Evolutionary conservation across 2,329 filamentous ascomycete genomes (phyloP).

Genomic region (Diaporthe ilicicola): DNA sequence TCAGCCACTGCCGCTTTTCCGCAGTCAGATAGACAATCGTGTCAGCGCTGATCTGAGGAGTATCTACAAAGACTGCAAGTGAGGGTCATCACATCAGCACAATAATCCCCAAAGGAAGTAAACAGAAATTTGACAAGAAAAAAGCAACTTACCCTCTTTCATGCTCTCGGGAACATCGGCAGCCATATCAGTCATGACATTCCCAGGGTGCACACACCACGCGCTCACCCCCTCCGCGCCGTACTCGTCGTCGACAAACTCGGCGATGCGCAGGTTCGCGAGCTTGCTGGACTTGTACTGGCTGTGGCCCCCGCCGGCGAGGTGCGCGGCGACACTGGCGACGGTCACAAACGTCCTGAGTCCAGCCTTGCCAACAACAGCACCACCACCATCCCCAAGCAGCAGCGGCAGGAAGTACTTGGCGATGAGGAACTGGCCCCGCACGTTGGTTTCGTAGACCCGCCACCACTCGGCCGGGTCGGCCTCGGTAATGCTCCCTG

Average conservation of each 20-base stretch:
- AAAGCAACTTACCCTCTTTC: background rate
- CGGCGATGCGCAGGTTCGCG: constrained; percentile 53
- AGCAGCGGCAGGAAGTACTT: constrained; percentile 56
- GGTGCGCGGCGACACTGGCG: constrained; percentile 49
- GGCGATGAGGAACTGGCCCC: constrained; percentile 54
- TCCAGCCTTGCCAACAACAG: too few species aligned
- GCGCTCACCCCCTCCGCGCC: constrained; percentile 49
- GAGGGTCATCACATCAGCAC: background rate
- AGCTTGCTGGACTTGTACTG: constrained; percentile 56
- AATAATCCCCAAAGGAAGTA: background rate
- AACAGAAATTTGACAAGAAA: background rate
- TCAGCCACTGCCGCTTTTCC: constrained; percentile 24
- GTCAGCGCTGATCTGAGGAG: constrained; percentile 21
- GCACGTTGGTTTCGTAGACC: constrained; percentile 57
- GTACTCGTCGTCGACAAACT: constrained; percentile 54
- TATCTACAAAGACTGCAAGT: constrained; percentile 7
- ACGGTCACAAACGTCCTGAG: constrained; percentile 53
- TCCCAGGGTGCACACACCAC: constrained; percentile 53
- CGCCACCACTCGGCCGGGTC: constrained; percentile 48
- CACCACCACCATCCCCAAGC: constrained; percentile 34
- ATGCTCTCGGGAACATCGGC: background rate
- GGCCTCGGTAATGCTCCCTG: constrained; percentile 36
- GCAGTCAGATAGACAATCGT: constrained; percentile 19
- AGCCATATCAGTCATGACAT: constrained; percentile 47
- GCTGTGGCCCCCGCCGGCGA: constrained; percentile 41